These are phyloP conservation scores for Candida takata DNA, from an alignment of 805 yeast species.

Conservation along the genomic window DNA sequence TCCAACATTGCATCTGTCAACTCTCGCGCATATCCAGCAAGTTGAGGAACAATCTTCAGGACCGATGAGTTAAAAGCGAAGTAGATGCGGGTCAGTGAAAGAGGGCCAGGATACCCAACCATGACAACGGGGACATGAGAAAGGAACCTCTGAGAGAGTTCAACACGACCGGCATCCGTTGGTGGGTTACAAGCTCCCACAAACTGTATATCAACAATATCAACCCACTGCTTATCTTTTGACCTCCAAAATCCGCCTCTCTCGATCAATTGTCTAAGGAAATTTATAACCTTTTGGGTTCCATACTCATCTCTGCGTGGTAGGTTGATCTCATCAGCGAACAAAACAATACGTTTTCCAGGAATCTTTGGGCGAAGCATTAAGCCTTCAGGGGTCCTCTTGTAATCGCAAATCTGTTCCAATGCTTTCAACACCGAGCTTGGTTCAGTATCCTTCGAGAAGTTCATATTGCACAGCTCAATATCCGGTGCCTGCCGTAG, in stretches of 20 bases:
- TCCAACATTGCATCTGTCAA: slow-evolving; percentile 62
- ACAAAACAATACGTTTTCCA: slow-evolving; percentile 71
- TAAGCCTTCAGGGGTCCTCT: slow-evolving; percentile 42
- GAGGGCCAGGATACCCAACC: slow-evolving; percentile 71
- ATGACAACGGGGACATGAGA: slow-evolving; percentile 58
- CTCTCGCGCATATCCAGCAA: slow-evolving; percentile 44
- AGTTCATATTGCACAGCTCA: slow-evolving; percentile 64
- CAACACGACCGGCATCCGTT: slow-evolving; percentile 65
- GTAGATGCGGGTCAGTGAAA: slow-evolving; percentile 65
- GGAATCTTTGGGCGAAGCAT: slow-evolving; percentile 49
- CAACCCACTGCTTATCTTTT: slow-evolving; percentile 57
- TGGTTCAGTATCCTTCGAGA: slow-evolving; percentile 75
- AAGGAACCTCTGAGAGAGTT: slow-evolving; percentile 52
- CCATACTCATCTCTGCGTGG: slow-evolving; percentile 69
- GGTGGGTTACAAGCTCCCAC: slow-evolving; percentile 97
- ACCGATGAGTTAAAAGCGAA: slow-evolving; percentile 47
- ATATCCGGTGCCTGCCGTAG: slow-evolving; percentile 49
- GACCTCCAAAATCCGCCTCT: slow-evolving; percentile 72
- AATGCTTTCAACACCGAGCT: slow-evolving; percentile 51
- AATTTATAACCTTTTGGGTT: slow-evolving; percentile 61
- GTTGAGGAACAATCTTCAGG: slow-evolving; percentile 52
- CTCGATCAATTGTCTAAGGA: slow-evolving; percentile 70
- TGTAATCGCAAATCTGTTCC: slow-evolving; percentile 66
- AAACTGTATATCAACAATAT: slow-evolving; percentile 57
- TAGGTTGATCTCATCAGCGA: slow-evolving; percentile 87